Percentiles rank a stretch among this genome's conserved stretches.
Evolutionary conservation across 306 rosid species (phyloP).

Genomic region (Mimosa bimucronata): DNA sequence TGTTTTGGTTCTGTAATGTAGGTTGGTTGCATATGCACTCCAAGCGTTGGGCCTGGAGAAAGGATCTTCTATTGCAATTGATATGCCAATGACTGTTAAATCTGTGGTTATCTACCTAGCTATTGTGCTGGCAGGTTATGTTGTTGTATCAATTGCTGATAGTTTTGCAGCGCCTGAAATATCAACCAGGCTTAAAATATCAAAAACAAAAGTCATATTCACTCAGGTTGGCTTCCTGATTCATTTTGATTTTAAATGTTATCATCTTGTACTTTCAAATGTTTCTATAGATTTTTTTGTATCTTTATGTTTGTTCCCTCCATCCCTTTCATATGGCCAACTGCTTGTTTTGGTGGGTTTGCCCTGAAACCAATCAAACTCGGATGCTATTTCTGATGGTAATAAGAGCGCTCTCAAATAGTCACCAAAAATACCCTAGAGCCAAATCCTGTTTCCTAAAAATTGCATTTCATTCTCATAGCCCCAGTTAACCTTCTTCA

Average conservation of each 20-base stretch:
- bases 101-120: constrained; percentile 92
- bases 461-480: not conserved
- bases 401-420: not conserved
- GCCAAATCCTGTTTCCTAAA: not conserved
- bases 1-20: constrained; percentile 49
- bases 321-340: not conserved
- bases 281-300: constrained; percentile 10
- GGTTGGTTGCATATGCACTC: constrained; percentile 88
- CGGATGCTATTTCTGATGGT: not conserved
- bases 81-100: constrained; percentile 89
- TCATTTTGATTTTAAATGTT: constrained; percentile 23
- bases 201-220: constrained; percentile 84
- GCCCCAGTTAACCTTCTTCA: not conserved
- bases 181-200: constrained; percentile 80
- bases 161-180: constrained; percentile 93
- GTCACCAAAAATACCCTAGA: not conserved
- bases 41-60: constrained; percentile 68
- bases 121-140: constrained; percentile 81
- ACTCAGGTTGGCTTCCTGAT: constrained; percentile 70
- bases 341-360: not conserved
- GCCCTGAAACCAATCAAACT: not conserved
- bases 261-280: constrained; percentile 25
- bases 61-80: constrained; percentile 93
- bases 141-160: constrained; percentile 94
- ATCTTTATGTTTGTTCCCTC: not conserved